These are phyloP conservation scores for Mycena sanguinolenta DNA, from an alignment of 768 basidiomycete genomes.

Conservation along the genomic window DNA sequence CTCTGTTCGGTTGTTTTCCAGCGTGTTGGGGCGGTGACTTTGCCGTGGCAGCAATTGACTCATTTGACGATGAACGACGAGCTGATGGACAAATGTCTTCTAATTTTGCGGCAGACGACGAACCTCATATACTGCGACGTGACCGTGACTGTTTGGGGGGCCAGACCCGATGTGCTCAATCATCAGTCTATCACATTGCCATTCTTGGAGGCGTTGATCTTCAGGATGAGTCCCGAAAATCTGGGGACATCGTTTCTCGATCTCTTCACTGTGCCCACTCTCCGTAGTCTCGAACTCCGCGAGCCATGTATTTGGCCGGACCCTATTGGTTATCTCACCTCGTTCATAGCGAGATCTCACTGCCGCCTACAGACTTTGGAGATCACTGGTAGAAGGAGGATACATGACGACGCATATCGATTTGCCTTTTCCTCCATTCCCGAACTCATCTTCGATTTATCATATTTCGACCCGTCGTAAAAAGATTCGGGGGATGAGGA, in stretches of 20 bases:
- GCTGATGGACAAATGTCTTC: no score
- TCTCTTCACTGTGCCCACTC: not conserved
- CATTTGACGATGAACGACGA: not conserved
- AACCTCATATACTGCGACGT: not conserved
- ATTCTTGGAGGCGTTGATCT: not conserved
- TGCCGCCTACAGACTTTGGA: not conserved
- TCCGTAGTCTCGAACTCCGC: not conserved
- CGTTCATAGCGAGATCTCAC: not conserved
- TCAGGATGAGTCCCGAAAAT: not conserved
- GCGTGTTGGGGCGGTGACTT: not conserved
- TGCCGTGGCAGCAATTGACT: slow-evolving; percentile 6
- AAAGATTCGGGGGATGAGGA: no score
- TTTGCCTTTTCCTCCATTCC: not conserved
- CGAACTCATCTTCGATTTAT: not conserved
- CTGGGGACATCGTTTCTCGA: not conserved
- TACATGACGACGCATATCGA: not conserved
- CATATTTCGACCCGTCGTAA: no score
- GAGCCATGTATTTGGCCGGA: not conserved
- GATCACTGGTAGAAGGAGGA: not conserved
- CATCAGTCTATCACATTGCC: not conserved
- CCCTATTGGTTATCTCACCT: not conserved
- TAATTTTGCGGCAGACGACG: not conserved
- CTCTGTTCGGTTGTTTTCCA: not conserved
- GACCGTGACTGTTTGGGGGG: no score
- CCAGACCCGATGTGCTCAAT: no score